Base-by-base conservation (phyloP, 2,329 filamentous ascomycete species). In the Pseudopithomyces maydicus region DNA sequence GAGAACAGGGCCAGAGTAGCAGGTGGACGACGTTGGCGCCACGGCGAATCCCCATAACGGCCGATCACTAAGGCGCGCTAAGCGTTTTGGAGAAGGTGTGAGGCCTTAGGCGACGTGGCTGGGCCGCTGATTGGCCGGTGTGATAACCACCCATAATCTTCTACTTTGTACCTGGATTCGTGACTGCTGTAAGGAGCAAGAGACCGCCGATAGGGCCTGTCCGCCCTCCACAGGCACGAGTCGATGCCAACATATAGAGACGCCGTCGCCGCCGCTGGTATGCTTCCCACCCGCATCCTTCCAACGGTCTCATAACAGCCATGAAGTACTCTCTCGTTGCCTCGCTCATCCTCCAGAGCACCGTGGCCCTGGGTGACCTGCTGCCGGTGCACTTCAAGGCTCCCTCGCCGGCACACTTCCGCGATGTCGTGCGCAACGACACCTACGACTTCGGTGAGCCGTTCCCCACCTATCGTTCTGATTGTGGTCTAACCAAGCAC, bases 281-380 rank as follows among this genome's bases (percentile, higher is more conserved):
- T 42, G 48, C 26, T n/a, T 32, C 23, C 26, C 48, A 4, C 48
- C 39, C 48, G 33, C 48, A 42, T 51, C 48, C 48, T 42, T 42
- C 48, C 48, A 33, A 41, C 48, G 23, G 48, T 43, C 23, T 33
- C 12, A 6, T 41, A 41, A 38, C 23, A 42, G 26, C 46, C 47
- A 73, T 73, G 70, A 72, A 73, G 64, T 72, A 71, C 65, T 66
- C 70, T 50, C 63, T 71, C 35, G 61, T 65, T 54, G 62, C 68
- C 47, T 64, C 69, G 50, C 60, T 71, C 22, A 53, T 73, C 48
- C 59, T 70, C 17, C 67, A 69, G 56, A 64, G 69, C 62, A 67
- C 67, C 11, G 50, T 66, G 26, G 70, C 68, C 52, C 64, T 72
- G 26, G 68, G 54, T 22, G 64, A 70, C 38, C 70, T 72, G 42